These are phyloP conservation scores for Ajuga chamaepitys DNA, from an alignment of 257 asterid genomes.

Conservation along the genomic window DNA sequence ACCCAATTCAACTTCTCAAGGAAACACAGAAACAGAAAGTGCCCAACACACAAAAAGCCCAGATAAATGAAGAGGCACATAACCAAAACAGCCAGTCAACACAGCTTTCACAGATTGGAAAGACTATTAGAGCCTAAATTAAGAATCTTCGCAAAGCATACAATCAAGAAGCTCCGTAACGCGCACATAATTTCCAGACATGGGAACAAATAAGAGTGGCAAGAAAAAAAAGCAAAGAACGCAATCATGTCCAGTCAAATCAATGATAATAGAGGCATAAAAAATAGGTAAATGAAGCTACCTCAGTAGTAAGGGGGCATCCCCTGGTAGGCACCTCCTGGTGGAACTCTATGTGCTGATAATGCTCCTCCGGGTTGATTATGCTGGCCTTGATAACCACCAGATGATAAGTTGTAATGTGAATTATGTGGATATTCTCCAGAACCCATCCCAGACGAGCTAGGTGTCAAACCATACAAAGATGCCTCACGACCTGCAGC, in stretches of 20 bases:
- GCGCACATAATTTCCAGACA: not conserved
- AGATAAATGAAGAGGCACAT: not conserved
- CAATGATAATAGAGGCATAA: not conserved
- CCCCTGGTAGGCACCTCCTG: slow-evolving; percentile 71
- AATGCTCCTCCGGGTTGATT: slow-evolving; percentile 48
- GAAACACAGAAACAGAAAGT: not conserved
- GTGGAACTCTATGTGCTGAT: slow-evolving; percentile 46
- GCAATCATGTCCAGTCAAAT: not conserved
- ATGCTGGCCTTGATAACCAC: slow-evolving; percentile 52
- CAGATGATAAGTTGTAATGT: slow-evolving; percentile 40
- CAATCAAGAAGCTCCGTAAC: not conserved
- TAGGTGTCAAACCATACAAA: slow-evolving; percentile 47
- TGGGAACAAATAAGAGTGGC: not conserved
- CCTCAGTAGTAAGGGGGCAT: slow-evolving; percentile 73
- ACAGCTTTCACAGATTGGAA: not conserved
- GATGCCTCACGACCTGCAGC: slow-evolving; percentile 57
- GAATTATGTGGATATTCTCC: slow-evolving; percentile 46
- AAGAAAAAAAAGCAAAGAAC: slow-evolving; percentile 11
- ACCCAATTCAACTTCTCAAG: slow-evolving; percentile 3
- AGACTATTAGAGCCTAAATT: not conserved
- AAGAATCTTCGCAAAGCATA: not conserved
- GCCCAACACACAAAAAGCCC: not conserved
- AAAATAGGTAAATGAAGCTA: slow-evolving; percentile 17
- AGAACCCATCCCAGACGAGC: slow-evolving; percentile 44
- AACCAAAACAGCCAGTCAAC: not conserved